Base-by-base conservation (phyloP, 1,139 yeast genomes). In the Debaryomyces nepalensis region DNA sequence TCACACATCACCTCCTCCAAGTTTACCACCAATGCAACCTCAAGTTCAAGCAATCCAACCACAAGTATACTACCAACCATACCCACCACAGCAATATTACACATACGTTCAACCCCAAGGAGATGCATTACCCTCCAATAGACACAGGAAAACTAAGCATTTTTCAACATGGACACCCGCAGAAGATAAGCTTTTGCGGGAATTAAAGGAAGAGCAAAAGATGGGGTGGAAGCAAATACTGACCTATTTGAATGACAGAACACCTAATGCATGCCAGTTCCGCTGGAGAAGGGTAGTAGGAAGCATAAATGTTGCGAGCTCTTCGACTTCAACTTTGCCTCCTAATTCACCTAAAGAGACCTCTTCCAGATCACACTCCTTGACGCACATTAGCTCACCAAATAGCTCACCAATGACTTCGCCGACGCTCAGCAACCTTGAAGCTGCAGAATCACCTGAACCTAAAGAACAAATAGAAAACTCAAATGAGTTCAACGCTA, bases 191-290 rank as follows among this genome's bases (percentile, higher is more conserved):
- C 51, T 69, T 11, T 58, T 69, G 37, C 49, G 73, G 37, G 68
- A 68, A 40, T 59, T 69, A 41, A 69, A 69, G 48, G 74, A 69
- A 39, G 64, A 63, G 3, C 75, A 69, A 48, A 70, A 70, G 46
- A 58, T 71, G 42, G 77, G 77, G 1, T 72, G 77, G 77, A 59
- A 75, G 54, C 76, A 71, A 48, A 70, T 72, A 29, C 65, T 73
- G 10, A 58, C 70, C 4, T 72, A 67, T 41, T 72, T 71, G 52
- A 61, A 62, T 43, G 75, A 70, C 52, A 55, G 77, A 44, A 72
- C 77, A 4, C 77, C 77, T 16, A 71, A 71, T 52, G 77, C 77
- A 5, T 72, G 77, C 46, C 77, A 72, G 54, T 72, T 72, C 49
- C 61, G 77, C 46, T 72, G 77, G 77, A 64, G 77, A 50, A 57